phyloP scores from a whole-genome alignment of 2,329 filamentous ascomycete genomes.

The Zymoseptoria brevis region DNA sequence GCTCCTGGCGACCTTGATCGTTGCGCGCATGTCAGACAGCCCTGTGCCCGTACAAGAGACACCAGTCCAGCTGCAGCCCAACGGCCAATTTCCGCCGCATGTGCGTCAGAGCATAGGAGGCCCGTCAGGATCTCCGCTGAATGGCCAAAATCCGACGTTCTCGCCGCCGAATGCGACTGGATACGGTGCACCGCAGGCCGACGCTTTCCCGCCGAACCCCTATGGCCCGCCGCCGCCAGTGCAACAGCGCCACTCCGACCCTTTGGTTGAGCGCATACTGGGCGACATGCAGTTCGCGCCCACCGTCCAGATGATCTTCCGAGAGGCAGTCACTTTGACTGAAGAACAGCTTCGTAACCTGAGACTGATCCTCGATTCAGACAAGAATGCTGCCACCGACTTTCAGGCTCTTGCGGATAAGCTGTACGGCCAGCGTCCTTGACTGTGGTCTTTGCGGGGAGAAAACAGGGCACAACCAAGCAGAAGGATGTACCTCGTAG shows the following conservation, averaged over 20 bases:
- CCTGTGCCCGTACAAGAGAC: conserved; percentile 23
- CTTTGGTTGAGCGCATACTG: conserved; percentile 34
- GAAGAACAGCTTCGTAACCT: conserved; percentile 64
- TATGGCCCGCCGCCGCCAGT: conserved; percentile 30
- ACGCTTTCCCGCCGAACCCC: conserved; percentile 32
- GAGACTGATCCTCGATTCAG: conserved; percentile 56
- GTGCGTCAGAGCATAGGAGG: conserved; percentile 19
- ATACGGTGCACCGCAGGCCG: conserved; percentile 13
- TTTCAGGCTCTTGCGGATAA: conserved; percentile 26
- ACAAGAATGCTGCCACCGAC: conserved; percentile 58
- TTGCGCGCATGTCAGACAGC: conserved; percentile 51
- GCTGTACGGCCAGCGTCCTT: conserved; percentile 9
- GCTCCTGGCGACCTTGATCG: conserved; percentile 77
- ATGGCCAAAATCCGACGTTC: conserved; percentile 33
- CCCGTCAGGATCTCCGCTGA: conserved; percentile 28
- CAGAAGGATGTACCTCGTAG: background rate
- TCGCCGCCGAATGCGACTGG: conserved; percentile 30
- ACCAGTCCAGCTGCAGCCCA: conserved; percentile 20
- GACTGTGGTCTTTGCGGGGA: background rate
- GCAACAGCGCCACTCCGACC: conserved; percentile 26
- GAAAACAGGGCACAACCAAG: too few relatives aligned
- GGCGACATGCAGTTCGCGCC: conserved; percentile 37
- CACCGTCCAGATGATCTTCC: conserved; percentile 35
- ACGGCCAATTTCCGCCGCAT: conserved; percentile 15
- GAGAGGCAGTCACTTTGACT: conserved; percentile 22